phyloP scores from a whole-genome alignment of 371 early-diverging fungal species.

The Umbelopsis sp. region DNA sequence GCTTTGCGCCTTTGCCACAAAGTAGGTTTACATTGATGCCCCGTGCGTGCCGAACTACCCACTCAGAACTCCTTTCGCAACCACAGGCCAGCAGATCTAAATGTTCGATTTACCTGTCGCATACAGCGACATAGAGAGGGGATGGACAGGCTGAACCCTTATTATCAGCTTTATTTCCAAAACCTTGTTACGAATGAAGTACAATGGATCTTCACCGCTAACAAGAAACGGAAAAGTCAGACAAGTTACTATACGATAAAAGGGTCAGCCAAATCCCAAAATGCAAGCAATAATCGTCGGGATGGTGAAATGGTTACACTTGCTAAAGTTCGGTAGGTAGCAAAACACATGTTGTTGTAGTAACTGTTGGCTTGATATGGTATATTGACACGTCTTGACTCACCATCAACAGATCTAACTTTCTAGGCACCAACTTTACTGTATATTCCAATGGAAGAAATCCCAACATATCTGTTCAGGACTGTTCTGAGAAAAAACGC shows the following conservation, averaged over 20 bases:
- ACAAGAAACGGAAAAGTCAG: constrained; percentile 71
- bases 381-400: neutral
- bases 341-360: too few species aligned
- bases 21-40: constrained; percentile 6
- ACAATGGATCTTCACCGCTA: constrained; percentile 64
- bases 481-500: constrained; percentile 25
- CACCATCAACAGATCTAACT: constrained; percentile 66
- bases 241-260: constrained; percentile 78
- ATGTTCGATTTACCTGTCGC: constrained; percentile 74
- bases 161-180: constrained; percentile 77
- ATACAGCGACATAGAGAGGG: constrained; percentile 76
- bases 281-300: constrained; percentile 21
- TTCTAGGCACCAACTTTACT: constrained; percentile 84
- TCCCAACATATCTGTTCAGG: constrained; percentile 33
- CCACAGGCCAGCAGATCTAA: constrained; percentile 73
- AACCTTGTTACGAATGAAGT: constrained; percentile 54
- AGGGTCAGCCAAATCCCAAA: constrained; percentile 25
- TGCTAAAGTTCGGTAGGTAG: constrained; percentile 58
- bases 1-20: constrained; percentile 11
- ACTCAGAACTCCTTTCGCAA: neutral
- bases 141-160: constrained; percentile 70
- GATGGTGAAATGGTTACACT: constrained; percentile 30
- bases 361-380: neutral
- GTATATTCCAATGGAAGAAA: constrained; percentile 74
- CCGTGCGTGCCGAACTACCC: neutral